phyloP scores from a whole-genome alignment of 768 basidiomycete genomes.

The Boletus insuetus region DNA sequence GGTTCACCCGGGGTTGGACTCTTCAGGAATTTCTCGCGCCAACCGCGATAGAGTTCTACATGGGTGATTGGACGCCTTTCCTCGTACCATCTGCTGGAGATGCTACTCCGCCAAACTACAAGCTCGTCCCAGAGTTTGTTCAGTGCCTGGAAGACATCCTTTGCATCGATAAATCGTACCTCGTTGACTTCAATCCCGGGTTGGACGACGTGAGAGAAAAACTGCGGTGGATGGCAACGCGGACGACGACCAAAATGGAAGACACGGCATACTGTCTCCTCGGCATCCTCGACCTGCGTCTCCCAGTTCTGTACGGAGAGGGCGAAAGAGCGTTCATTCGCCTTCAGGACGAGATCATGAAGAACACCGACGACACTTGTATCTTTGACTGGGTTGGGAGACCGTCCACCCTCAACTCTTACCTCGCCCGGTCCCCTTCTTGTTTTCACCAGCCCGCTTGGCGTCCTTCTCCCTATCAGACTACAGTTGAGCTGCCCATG shows the following conservation, averaged over 20 bases:
- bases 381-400: conserved; percentile 30
- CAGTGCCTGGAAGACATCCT: conserved; percentile 14
- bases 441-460: conserved; percentile 19
- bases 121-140: conserved; percentile 20
- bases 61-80: conserved; percentile 26
- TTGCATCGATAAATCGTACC: conserved; percentile 18
- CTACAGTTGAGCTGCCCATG: conserved; percentile 1
- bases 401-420: conserved; percentile 27
- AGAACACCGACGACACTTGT: conserved; percentile 21
- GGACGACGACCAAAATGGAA: conserved; percentile 28
- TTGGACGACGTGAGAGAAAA: conserved; percentile 24
- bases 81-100: background rate
- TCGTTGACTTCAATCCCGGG: conserved; percentile 25
- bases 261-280: conserved; percentile 32
- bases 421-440: conserved; percentile 22
- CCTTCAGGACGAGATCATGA: conserved; percentile 30
- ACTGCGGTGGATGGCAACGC: conserved; percentile 27
- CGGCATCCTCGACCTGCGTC: conserved; percentile 25
- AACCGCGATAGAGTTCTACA: conserved; percentile 22
- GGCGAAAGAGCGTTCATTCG: conserved; percentile 22
- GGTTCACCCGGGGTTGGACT: conserved; percentile 30
- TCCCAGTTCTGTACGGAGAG: conserved; percentile 30
- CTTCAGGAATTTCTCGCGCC: conserved; percentile 31
- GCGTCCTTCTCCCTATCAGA: conserved; percentile 4
- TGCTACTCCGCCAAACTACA: conserved; percentile 17